Evolutionary conservation across 129 eudicot species (phyloP).

Genomic region (Dittrichia graveolens): DNA sequence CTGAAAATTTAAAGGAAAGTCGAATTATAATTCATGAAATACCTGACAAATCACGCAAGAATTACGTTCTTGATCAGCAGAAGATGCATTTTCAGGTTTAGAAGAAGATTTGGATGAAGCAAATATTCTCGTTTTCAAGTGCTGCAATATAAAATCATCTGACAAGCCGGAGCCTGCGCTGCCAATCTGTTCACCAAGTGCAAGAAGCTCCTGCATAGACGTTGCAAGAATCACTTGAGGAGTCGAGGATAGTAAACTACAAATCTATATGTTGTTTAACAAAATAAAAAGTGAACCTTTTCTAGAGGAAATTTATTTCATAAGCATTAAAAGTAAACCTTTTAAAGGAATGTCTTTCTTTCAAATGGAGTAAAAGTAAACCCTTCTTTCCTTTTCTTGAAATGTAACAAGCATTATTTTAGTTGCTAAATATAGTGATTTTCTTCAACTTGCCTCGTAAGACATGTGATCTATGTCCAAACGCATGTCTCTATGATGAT

Average conservation of each 20-base stretch:
- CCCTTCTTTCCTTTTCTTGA: background rate
- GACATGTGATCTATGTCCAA: slow-evolving; percentile 98
- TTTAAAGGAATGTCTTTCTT: background rate
- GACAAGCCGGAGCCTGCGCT: slow-evolving; percentile 75
- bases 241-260: background rate
- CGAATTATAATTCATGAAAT: slow-evolving; percentile 19
- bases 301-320: too few species aligned
- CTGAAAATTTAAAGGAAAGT: background rate
- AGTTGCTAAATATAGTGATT: background rate
- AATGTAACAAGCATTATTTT: background rate
- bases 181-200: slow-evolving; percentile 93
- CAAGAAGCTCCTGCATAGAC: slow-evolving; percentile 84
- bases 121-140: slow-evolving; percentile 54
- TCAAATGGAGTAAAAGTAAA: slow-evolving; percentile 5
- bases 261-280: background rate
- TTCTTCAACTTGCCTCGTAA: slow-evolving; percentile 67
- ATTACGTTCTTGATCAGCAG: slow-evolving; percentile 50
- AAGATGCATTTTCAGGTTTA: slow-evolving; percentile 45
- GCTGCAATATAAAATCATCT: slow-evolving; percentile 52
- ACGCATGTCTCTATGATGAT: slow-evolving; percentile 94
- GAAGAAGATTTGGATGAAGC: slow-evolving; percentile 39
- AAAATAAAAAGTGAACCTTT: background rate
- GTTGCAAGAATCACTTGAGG: slow-evolving; percentile 30
- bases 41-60: slow-evolving; percentile 91
- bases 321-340: background rate